These are phyloP conservation scores for Verticillium nonalfalfae DNA, from an alignment of 2,329 filamentous ascomycete species.

Conservation along the genomic window DNA sequence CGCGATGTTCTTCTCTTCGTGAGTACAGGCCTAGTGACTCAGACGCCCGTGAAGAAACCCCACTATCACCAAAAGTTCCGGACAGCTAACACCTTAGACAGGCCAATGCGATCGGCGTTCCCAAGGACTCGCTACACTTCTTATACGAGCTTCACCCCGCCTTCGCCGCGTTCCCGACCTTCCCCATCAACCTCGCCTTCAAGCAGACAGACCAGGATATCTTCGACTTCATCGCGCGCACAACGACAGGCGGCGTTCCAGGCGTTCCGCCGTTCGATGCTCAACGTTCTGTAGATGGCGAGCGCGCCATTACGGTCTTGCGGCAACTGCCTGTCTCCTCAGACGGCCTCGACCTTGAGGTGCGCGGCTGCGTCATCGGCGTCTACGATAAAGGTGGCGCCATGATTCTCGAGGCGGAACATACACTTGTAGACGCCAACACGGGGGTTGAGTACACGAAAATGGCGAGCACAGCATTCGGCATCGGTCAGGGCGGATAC, in stretches of 20 bases:
- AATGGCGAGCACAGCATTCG: conserved; percentile 32
- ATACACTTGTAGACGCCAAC: conserved; percentile 28
- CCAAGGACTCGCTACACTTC: conserved; percentile 33
- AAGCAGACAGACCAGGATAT: conserved; percentile 38
- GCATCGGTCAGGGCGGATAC: conserved; percentile 38
- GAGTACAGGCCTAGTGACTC: conserved; percentile 1
- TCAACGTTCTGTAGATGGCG: conserved; percentile 32
- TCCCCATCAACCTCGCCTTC: conserved; percentile 36
- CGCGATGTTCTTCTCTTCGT: conserved; percentile 35
- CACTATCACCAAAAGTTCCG: neutral
- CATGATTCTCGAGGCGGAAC: conserved; percentile 35
- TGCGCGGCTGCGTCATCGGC: conserved; percentile 31
- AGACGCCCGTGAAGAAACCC: neutral
- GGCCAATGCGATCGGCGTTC: conserved; percentile 31
- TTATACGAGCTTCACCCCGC: conserved; percentile 35
- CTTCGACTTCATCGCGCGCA: conserved; percentile 31
- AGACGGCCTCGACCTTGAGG: conserved; percentile 28
- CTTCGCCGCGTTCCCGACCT: conserved; percentile 39
- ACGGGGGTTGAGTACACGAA: conserved; percentile 29
- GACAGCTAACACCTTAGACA: conserved; percentile 1
- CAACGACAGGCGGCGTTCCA: conserved; percentile 25
- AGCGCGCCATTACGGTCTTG: conserved; percentile 31
- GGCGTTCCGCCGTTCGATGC: conserved; percentile 32
- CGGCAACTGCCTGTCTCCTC: conserved; percentile 26
- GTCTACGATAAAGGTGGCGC: conserved; percentile 36